These are phyloP conservation scores for Fusarium concolor DNA, from an alignment of 2,329 filamentous ascomycete genomes.

Conservation along the genomic window DNA sequence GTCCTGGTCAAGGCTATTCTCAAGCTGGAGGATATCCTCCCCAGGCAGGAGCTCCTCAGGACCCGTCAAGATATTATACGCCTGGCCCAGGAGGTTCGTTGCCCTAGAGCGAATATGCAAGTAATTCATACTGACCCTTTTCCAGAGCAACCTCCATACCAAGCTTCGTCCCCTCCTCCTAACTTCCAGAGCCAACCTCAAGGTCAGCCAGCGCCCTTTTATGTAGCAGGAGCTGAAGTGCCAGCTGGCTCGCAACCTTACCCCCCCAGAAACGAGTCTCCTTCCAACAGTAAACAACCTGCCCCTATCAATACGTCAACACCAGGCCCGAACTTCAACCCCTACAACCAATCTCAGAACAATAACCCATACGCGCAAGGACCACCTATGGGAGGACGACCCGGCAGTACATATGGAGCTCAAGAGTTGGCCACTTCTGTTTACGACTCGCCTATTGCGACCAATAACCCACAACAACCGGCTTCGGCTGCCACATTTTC, in stretches of 20 bases:
- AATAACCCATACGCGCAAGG: slow-evolving; percentile 58
- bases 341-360: slow-evolving; percentile 57
- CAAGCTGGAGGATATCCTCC: slow-evolving; percentile 54
- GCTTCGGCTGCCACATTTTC: slow-evolving; percentile 58
- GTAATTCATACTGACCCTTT: slow-evolving; percentile 23
- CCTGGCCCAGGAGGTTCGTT: slow-evolving; percentile 60
- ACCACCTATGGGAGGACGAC: slow-evolving; percentile 61
- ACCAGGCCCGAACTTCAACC: slow-evolving; percentile 57
- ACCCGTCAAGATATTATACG: slow-evolving; percentile 77
- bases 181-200: slow-evolving; percentile 66
- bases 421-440: slow-evolving; percentile 83
- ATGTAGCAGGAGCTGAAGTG: slow-evolving; percentile 70
- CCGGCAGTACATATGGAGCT: slow-evolving; percentile 76
- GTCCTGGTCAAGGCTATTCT: slow-evolving; percentile 61
- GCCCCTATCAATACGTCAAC: slow-evolving; percentile 65
- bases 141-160: slow-evolving; percentile 60
- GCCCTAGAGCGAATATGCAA: neutral
- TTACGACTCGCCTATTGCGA: slow-evolving; percentile 78
- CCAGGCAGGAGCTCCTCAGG: slow-evolving; percentile 62
- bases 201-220: slow-evolving; percentile 70
- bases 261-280: slow-evolving; percentile 64
- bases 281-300: slow-evolving; percentile 61
- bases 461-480: slow-evolving; percentile 56
- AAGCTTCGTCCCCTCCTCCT: slow-evolving; percentile 62
- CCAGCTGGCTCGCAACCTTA: slow-evolving; percentile 61